Conservation (phyloP, 192 early-diverging fungal species). For the Coemansia sp. region DNA sequence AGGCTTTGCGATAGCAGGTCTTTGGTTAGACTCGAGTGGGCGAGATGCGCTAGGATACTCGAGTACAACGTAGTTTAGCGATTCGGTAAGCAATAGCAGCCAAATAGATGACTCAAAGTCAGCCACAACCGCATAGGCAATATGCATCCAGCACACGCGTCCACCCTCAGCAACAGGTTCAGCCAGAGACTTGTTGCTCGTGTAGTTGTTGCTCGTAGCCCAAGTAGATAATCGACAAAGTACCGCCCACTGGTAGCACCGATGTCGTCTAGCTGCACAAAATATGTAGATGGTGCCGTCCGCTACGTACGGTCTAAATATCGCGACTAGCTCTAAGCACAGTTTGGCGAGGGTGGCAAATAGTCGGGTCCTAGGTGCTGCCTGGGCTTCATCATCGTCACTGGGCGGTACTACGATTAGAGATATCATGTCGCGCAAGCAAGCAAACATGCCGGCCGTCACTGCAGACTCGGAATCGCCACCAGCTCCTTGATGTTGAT, state of each 20-base stretch:
- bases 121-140: background rate
- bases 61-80: conserved; percentile 20
- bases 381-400: background rate
- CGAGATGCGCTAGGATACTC: background rate
- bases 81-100: conserved; percentile 39
- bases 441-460: conserved; percentile 32
- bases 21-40: background rate
- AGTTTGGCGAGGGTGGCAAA: background rate
- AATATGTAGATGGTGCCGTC: conserved; percentile 11
- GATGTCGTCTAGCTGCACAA: conserved; percentile 24
- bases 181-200: background rate
- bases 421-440: conserved; percentile 28
- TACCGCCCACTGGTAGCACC: conserved; percentile 52
- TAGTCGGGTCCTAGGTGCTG: no score
- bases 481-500: background rate
- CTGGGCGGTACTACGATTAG: background rate
- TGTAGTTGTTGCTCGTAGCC: background rate
- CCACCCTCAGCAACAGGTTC: conserved; percentile 27
- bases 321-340: background rate
- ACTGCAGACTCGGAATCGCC: conserved; percentile 2
- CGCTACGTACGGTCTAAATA: conserved; percentile 14
- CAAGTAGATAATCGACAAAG: conserved; percentile 34
- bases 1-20: background rate
- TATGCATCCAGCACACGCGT: conserved; percentile 39
- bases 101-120: conserved; percentile 11